Base-by-base conservation (phyloP, 352 stramenopile genomes). In the Phytophthora sansomeana region DNA sequence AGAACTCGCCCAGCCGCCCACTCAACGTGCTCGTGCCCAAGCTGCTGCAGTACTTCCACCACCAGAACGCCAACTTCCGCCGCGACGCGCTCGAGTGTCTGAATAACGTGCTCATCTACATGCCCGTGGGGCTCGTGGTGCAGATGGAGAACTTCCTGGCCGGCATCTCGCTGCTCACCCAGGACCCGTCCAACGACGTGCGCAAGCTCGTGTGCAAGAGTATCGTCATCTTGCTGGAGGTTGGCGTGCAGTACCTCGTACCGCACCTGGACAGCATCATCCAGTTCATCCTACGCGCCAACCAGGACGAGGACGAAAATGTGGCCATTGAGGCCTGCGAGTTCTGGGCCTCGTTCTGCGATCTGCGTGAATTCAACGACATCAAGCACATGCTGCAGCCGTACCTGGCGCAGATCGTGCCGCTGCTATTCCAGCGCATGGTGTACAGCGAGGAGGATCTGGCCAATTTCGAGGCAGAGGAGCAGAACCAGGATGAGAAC, bases 371-470 rank as follows among this genome's bases (percentile, higher is more conserved):
- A 67, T 85, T 96, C 72, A 82, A 96, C 86, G 94, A 98, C 43
- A 92, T 98, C 59, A 98, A 98, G 84, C 69, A 83, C 52, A 83
- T 87, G 47, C 69, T 98, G 42, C 79, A 90, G 74, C 70, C 78
- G 30, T 88, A 98, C 62, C 74, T 98, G 50, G 77, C 77, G 26
- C 87, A 97, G 71, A 85, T 99, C 41, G 82, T 99, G 30, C 95
- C 95, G 32, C 72, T 98, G 38, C 77, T 99, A 21, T 90, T 99
- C 52, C 81, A 93, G 57, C 87, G 93, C 47, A 98, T 98, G 90
- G 93, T 99, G 6, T 99, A 99, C 75, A 96, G 90, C 32, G 82
- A 97, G 28, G 96, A 98, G 36, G 91, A 98, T 69, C 81, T 97
- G 58, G 84, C 77, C 14, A 87, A 77, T 28, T 96, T 98, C 72